phyloP scores from a whole-genome alignment of 1,284 basidiomycete species.

The Apiotrichum montevideense region DNA sequence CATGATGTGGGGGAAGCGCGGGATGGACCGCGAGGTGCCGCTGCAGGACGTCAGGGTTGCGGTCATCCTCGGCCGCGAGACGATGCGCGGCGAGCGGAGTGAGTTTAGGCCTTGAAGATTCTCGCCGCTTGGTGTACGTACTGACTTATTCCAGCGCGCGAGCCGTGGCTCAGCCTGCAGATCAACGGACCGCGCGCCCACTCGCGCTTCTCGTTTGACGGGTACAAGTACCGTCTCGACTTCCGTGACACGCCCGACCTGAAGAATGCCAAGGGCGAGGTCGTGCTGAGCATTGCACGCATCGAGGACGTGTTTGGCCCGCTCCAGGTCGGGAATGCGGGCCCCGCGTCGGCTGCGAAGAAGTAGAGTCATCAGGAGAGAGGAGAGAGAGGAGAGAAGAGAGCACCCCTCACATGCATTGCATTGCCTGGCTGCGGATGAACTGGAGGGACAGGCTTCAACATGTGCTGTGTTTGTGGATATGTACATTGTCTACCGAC shows the following conservation, averaged over 20 bases:
- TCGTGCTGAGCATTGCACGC: constrained; percentile 7
- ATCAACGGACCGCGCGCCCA: neutral
- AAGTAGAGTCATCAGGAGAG: neutral
- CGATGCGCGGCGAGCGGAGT: neutral
- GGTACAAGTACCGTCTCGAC: constrained; percentile 12
- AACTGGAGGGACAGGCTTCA: too few relatives aligned
- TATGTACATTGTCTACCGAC: too few relatives aligned
- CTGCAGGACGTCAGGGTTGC: constrained; percentile 3
- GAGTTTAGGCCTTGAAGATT: neutral
- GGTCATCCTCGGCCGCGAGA: constrained; percentile 2
- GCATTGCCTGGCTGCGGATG: too few relatives aligned
- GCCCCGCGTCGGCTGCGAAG: neutral
- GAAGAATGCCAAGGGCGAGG: constrained; percentile 3
- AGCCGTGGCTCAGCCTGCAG: neutral
- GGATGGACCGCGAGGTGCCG: constrained; percentile 7
- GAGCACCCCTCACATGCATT: too few relatives aligned
- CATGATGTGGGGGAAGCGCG: neutral
- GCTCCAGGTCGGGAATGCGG: neutral
- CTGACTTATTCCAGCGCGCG: neutral
- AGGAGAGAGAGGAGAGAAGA: too few relatives aligned
- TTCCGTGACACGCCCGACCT: constrained; percentile 4
- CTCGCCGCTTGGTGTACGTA: too few relatives aligned
- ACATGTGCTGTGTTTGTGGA: too few relatives aligned
- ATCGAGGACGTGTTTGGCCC: constrained; percentile 17
- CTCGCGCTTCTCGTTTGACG: constrained; percentile 4